These are phyloP conservation scores for Setaria italica DNA, from an alignment of 202 grass and related monocot genomes.

Conservation along the genomic window DNA sequence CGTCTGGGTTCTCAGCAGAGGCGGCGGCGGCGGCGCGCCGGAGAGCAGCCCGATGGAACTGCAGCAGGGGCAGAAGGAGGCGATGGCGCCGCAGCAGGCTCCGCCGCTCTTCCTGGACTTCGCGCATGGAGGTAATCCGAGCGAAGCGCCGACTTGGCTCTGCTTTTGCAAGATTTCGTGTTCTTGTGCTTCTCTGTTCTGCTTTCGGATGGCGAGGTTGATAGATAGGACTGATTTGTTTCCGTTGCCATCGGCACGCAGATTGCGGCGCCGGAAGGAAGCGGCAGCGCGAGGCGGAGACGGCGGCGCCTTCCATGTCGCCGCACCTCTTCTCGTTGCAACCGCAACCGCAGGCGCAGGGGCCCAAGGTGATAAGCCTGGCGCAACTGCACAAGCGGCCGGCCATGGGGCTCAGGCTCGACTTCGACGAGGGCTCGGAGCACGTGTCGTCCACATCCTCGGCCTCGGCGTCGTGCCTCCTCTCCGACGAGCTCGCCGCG, in stretches of 20 bases:
- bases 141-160: constrained; percentile 11
- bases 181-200: neutral
- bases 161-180: neutral
- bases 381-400: constrained; percentile 51
- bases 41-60: constrained; percentile 42
- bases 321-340: constrained; percentile 54
- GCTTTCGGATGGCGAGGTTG: neutral
- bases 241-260: neutral
- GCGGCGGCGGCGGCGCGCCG: constrained; percentile 13
- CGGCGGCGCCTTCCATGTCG: neutral
- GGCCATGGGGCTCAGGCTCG: constrained; percentile 57
- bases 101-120: constrained; percentile 41
- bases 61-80: neutral
- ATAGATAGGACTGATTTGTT: neutral
- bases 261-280: constrained; percentile 51
- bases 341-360: constrained; percentile 16
- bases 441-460: constrained; percentile 46
- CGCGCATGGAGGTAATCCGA: constrained; percentile 53
- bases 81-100: constrained; percentile 16
- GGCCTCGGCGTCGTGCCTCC: constrained; percentile 39
- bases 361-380: constrained; percentile 41
- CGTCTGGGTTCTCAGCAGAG: constrained; percentile 41
- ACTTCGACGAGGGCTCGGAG: constrained; percentile 52
- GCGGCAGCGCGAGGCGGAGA: constrained; percentile 50
- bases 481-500: constrained; percentile 54